Percentiles rank a stretch among this genome's conserved stretches.
These are phyloP conservation scores for Fraxinus floribunda DNA, from an alignment of 305 asterid genomes.

Conservation along the genomic window DNA sequence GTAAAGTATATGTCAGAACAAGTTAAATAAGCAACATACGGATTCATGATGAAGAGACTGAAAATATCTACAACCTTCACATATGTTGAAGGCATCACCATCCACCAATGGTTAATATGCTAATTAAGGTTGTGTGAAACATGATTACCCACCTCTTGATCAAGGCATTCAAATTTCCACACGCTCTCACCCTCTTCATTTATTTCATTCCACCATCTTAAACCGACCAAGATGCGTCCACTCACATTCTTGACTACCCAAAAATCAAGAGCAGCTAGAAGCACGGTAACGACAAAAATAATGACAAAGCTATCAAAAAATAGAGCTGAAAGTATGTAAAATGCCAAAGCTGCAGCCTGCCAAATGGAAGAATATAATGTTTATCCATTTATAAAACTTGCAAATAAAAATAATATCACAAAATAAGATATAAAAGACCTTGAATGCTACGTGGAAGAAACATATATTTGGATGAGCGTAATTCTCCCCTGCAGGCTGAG, in stretches of 20 bases:
- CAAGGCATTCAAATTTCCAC: conserved; percentile 96
- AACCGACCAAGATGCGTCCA: conserved; percentile 96
- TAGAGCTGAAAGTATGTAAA: conserved; percentile 87
- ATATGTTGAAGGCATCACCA: not conserved
- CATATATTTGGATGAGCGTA: conserved; percentile 86
- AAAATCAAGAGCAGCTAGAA: conserved; percentile 89
- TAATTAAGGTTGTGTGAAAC: conserved; percentile 3
- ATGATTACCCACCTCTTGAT: conserved; percentile 71
- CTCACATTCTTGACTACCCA: conserved; percentile 99
- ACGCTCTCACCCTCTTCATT: conserved; percentile 86
- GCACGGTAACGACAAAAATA: conserved; percentile 87
- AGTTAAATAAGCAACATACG: not conserved
- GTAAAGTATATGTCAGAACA: not conserved
- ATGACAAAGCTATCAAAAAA: conserved; percentile 85
- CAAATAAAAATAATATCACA: conserved; percentile 13
- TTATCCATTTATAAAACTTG: conserved; percentile 12
- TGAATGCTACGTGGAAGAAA: conserved; percentile 88
- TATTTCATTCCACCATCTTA: conserved; percentile 99
- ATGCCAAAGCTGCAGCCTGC: conserved; percentile 94
- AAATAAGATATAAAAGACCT: conserved; percentile 42
- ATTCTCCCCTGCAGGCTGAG: conserved; percentile 83
- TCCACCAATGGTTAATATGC: conserved; percentile 3
- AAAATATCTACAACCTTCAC: not conserved
- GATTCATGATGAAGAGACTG: not conserved
- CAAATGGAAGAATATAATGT: conserved; percentile 22